Percentiles rank a stretch among this genome's conserved stretches.
These are phyloP conservation scores for Cutaneotrichosporon sp. DNA, from an alignment of 1,284 basidiomycete genomes.

Conservation along the genomic window DNA sequence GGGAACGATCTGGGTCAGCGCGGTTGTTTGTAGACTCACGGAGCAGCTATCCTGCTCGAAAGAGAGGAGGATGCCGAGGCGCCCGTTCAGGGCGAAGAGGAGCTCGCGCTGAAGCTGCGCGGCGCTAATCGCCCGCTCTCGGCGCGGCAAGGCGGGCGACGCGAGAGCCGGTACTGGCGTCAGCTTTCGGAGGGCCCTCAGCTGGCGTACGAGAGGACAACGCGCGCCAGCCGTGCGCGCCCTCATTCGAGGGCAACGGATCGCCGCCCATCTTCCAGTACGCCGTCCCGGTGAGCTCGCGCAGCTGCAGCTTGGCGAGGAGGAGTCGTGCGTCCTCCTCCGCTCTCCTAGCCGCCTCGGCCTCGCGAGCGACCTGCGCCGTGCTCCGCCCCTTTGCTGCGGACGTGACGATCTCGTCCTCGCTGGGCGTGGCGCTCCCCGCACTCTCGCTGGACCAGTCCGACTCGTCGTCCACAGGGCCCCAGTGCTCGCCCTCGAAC, in stretches of 20 bases:
- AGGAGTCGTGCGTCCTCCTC: constrained; percentile 22
- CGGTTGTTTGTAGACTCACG: constrained; percentile 23
- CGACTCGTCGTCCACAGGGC: constrained; percentile 37
- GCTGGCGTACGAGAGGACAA: constrained; percentile 32
- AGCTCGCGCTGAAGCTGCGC: constrained; percentile 44
- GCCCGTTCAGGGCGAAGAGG: constrained; percentile 40
- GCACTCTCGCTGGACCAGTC: constrained; percentile 43
- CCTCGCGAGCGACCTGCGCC: constrained; percentile 11
- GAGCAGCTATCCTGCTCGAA: constrained; percentile 30
- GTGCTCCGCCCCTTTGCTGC: background rate
- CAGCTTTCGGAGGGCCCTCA: background rate
- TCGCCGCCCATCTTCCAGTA: constrained; percentile 39
- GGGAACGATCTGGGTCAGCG: constrained; percentile 22
- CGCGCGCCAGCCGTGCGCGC: constrained; percentile 37
- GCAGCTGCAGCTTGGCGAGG: constrained; percentile 25
- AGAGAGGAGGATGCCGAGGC: constrained; percentile 36
- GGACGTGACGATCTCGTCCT: constrained; percentile 28
- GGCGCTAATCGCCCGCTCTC: constrained; percentile 29
- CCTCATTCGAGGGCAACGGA: constrained; percentile 12
- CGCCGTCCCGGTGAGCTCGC: constrained; percentile 21
- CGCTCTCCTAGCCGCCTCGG: constrained; percentile 16
- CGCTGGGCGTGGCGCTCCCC: constrained; percentile 10
- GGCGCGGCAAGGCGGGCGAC: constrained; percentile 7
- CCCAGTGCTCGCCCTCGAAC: constrained; percentile 37
- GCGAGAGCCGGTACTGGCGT: constrained; percentile 17